Conservation (phyloP, 2,329 filamentous ascomycete genomes). For the Hypoxylon sp. region DNA sequence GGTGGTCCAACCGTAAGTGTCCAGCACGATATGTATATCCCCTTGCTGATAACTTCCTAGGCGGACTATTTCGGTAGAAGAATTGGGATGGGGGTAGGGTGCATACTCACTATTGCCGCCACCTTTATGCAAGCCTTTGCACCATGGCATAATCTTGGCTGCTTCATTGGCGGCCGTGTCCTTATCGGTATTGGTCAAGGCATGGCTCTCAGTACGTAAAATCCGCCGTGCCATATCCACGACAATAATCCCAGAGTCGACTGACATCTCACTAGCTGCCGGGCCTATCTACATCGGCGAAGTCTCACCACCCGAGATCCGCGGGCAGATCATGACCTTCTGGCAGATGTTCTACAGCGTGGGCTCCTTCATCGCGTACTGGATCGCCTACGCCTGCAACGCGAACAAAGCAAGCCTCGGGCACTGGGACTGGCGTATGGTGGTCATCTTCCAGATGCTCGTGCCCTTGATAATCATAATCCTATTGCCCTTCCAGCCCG, state of each 20-base stretch:
- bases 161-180: slow-evolving; percentile 78
- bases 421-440: slow-evolving; percentile 81
- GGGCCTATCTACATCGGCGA: slow-evolving; percentile 81
- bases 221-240: slow-evolving; percentile 53
- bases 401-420: slow-evolving; percentile 70
- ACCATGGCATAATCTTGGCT: slow-evolving; percentile 71
- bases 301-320: slow-evolving; percentile 74
- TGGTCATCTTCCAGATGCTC: slow-evolving; percentile 81
- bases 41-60: slow-evolving; percentile 34
- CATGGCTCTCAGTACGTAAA: slow-evolving; percentile 68
- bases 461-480: slow-evolving; percentile 73
- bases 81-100: slow-evolving; percentile 75
- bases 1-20: slow-evolving; percentile 70
- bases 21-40: background rate
- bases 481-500: slow-evolving; percentile 76
- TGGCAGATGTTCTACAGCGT: slow-evolving; percentile 79
- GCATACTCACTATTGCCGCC: slow-evolving; percentile 75
- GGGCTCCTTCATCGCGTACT: slow-evolving; percentile 75
- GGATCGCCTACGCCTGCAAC: slow-evolving; percentile 75
- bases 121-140: slow-evolving; percentile 79
- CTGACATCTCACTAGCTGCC: slow-evolving; percentile 62
- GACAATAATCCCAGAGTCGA: background rate
- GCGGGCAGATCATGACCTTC: slow-evolving; percentile 77
- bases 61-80: slow-evolving; percentile 74
- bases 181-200: slow-evolving; percentile 80